Evolutionary conservation across 345 rosid species (phyloP).

Genomic region (Excoecaria agallocha): DNA sequence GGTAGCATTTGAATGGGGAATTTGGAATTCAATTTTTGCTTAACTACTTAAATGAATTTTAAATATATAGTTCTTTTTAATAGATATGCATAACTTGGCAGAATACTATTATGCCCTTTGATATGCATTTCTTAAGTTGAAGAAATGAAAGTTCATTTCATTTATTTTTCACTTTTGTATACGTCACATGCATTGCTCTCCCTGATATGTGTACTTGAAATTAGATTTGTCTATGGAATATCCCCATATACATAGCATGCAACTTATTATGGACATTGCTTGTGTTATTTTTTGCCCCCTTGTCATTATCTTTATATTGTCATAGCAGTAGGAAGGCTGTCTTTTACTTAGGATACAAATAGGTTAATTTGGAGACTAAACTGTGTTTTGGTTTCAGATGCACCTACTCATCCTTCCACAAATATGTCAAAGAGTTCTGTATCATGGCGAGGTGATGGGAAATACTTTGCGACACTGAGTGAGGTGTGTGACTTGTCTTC

Average conservation of each 20-base stretch:
- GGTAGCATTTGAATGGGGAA: neutral
- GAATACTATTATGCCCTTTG: neutral
- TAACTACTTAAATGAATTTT: neutral
- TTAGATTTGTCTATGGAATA: too few species aligned
- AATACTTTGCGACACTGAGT: conserved; percentile 66
- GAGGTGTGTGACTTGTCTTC: conserved; percentile 36
- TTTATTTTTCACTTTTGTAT: neutral
- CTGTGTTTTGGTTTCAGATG: conserved; percentile 40
- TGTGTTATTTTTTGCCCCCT: neutral
- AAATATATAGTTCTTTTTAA: neutral
- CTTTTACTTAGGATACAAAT: neutral
- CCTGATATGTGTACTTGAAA: neutral
- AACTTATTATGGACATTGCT: neutral
- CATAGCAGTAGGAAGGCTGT: neutral
- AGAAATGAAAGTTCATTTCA: neutral
- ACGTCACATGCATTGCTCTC: neutral
- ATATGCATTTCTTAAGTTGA: neutral
- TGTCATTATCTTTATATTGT: neutral
- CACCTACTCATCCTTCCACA: conserved; percentile 30
- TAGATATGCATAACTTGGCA: neutral
- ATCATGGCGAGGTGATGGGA: conserved; percentile 98
- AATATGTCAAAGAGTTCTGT: conserved; percentile 42
- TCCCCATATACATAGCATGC: neutral
- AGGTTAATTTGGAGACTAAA: conserved; percentile 4
- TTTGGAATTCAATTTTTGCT: neutral